Evolutionary conservation across 805 yeast genomes (phyloP).

Genomic region (Candida manassasensis): DNA sequence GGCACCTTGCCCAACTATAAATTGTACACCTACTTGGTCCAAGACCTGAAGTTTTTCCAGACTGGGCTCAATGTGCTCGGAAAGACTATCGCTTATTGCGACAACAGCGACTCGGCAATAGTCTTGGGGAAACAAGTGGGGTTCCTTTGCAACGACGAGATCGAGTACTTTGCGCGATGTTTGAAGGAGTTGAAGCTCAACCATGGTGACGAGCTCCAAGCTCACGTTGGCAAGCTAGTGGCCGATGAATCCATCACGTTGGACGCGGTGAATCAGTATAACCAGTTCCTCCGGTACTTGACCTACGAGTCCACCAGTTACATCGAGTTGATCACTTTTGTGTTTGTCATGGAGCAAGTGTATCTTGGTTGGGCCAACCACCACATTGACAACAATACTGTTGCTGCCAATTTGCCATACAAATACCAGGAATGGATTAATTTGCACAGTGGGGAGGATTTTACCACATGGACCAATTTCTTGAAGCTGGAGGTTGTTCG

Average conservation of each 20-base stretch:
- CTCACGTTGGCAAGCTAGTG: conserved; percentile 17
- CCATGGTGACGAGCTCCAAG: conserved; percentile 17
- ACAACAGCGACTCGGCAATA: conserved; percentile 32
- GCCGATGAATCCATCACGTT: conserved; percentile 15
- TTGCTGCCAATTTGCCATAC: conserved; percentile 32
- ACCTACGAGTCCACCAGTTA: conserved; percentile 25
- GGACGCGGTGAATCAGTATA: conserved; percentile 35
- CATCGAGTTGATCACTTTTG: conserved; percentile 38
- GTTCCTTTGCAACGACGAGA: conserved; percentile 44
- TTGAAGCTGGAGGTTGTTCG: conserved; percentile 40
- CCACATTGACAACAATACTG: conserved; percentile 13
- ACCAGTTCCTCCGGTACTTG: conserved; percentile 28
- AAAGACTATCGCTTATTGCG: conserved; percentile 41
- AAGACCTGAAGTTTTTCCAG: conserved; percentile 47
- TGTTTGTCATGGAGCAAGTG: conserved; percentile 46
- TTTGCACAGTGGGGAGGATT: conserved; percentile 46
- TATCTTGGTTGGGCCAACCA: conserved; percentile 51
- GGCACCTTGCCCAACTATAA: conserved; percentile 42
- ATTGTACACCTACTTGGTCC: conserved; percentile 42
- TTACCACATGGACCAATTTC: conserved; percentile 46
- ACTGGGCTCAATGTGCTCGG: conserved; percentile 40
- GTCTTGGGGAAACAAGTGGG: conserved; percentile 48
- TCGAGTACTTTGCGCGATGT: conserved; percentile 37
- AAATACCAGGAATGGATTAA: conserved; percentile 49
- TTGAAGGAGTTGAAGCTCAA: conserved; percentile 19